A percentile compares a stretch with the other conserved stretches of the same genome.
These are phyloP conservation scores for Aureobasidium sp. DNA, from an alignment of 2,329 filamentous ascomycete genomes.

Conservation along the genomic window DNA sequence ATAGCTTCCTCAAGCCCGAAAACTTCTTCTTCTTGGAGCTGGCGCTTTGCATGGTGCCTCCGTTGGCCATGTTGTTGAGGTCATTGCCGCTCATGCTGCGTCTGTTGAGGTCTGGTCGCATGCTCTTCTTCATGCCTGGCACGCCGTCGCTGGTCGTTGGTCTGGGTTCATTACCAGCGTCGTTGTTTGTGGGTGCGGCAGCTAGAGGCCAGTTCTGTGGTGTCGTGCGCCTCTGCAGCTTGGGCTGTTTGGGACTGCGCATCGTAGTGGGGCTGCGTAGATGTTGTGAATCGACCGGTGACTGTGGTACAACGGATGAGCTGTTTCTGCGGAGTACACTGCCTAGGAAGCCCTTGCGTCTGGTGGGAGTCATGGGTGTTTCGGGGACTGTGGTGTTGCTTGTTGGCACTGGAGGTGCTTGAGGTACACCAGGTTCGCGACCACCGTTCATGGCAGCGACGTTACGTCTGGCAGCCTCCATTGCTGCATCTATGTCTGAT, in stretches of 20 bases:
- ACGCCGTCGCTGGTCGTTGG: constrained; percentile 29
- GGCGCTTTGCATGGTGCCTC: constrained; percentile 24
- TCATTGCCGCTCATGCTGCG: constrained; percentile 22
- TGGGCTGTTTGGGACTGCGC: constrained; percentile 22
- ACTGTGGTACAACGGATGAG: constrained; percentile 17
- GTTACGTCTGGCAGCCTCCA: constrained; percentile 27
- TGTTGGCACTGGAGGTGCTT: constrained; percentile 17
- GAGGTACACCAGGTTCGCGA: constrained; percentile 11
- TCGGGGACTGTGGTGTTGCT: constrained; percentile 19
- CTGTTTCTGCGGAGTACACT: constrained; percentile 29
- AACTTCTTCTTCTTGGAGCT: constrained; percentile 57
- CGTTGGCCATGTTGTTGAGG: not conserved
- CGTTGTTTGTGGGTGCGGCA: not conserved
- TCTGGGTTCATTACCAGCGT: constrained; percentile 15
- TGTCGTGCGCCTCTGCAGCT: constrained; percentile 9
- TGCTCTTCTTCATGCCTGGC: constrained; percentile 19
- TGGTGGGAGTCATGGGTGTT: constrained; percentile 14
- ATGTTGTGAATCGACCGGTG: constrained; percentile 13
- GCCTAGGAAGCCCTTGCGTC: constrained; percentile 27
- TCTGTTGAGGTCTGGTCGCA: constrained; percentile 25
- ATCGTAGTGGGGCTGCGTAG: constrained; percentile 20
- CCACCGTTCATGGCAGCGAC: constrained; percentile 23
- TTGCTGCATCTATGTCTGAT: constrained; percentile 31
- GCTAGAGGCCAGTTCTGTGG: constrained; percentile 40
- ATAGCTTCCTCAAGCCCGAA: constrained; percentile 55